Percentiles rank a stretch among this genome's conserved stretches.
Evolutionary conservation across 768 basidiomycete genomes (phyloP).

Genomic region (Termitomyces sp.): DNA sequence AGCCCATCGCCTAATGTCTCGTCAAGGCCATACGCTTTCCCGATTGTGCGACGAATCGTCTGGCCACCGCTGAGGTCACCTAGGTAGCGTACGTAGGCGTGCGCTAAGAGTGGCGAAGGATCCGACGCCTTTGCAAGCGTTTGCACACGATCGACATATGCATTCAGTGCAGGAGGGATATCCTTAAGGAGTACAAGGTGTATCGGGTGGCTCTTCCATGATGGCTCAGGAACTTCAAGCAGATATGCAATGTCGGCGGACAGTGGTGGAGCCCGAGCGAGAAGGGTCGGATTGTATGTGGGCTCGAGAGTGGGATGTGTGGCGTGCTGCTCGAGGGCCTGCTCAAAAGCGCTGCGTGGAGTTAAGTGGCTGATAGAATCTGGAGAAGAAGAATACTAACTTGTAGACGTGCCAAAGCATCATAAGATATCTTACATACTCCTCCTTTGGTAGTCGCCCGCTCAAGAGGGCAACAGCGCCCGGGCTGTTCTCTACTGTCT

Average conservation of each 20-base stretch:
- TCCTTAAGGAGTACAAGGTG: slow-evolving; percentile 38
- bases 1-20: slow-evolving; percentile 46
- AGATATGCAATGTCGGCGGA: slow-evolving; percentile 65
- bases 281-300: slow-evolving; percentile 65
- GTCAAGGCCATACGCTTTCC: slow-evolving; percentile 62
- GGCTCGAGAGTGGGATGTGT: slow-evolving; percentile 57
- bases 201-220: slow-evolving; percentile 54
- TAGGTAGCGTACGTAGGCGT: slow-evolving; percentile 79
- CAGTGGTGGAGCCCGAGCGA: slow-evolving; percentile 55
- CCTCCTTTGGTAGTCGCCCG: slow-evolving; percentile 53
- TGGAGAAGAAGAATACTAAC: slow-evolving; percentile 35
- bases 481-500: slow-evolving; percentile 47
- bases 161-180: slow-evolving; percentile 41
- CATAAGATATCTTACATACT: slow-evolving; percentile 68
- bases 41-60: slow-evolving; percentile 53
- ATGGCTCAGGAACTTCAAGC: slow-evolving; percentile 39
- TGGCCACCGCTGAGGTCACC: slow-evolving; percentile 81
- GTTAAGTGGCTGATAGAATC: background rate
- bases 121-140: slow-evolving; percentile 38
- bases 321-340: slow-evolving; percentile 52
- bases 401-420: slow-evolving; percentile 78
- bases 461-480: slow-evolving; percentile 53
- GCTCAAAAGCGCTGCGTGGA: slow-evolving; percentile 44
- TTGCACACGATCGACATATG: slow-evolving; percentile 50
- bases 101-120: slow-evolving; percentile 58